phyloP scores from a whole-genome alignment of 75 land plant species.

The Larix kaempferi region DNA sequence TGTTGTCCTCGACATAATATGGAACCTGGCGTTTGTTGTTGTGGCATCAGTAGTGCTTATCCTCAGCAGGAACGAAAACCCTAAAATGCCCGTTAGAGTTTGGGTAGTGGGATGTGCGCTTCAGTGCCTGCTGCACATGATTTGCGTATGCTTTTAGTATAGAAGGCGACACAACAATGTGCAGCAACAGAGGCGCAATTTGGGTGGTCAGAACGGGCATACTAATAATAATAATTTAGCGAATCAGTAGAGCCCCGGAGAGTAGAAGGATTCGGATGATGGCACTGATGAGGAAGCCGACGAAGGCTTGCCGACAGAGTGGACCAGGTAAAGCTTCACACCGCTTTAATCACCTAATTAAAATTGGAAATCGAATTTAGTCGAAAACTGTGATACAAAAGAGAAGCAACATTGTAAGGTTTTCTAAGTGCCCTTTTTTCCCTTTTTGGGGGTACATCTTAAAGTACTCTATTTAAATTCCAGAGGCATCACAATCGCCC shows the following conservation, averaged over 20 bases:
- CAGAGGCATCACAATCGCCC: too few relatives aligned
- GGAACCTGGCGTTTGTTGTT: constrained; percentile 83
- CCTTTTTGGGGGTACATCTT: too few relatives aligned
- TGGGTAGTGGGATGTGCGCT: constrained; percentile 83
- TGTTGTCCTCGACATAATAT: constrained; percentile 78
- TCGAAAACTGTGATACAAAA: too few relatives aligned
- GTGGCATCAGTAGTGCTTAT: constrained; percentile 50
- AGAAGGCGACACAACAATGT: constrained; percentile 31
- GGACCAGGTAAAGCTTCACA: not conserved
- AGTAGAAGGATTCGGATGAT: not conserved
- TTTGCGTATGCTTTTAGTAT: constrained; percentile 83
- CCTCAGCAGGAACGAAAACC: constrained; percentile 57
- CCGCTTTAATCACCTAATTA: too few relatives aligned
- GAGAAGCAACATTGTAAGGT: too few relatives aligned
- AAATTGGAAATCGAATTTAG: too few relatives aligned
- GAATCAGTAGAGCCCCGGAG: constrained; percentile 4
- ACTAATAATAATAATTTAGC: not conserved
- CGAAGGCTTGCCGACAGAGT: not conserved
- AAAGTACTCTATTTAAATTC: too few relatives aligned
- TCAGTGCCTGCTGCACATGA: constrained; percentile 86
- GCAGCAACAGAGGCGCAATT: not conserved
- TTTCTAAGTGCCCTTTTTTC: too few relatives aligned
- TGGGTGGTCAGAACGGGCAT: not conserved
- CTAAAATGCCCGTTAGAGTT: constrained; percentile 59
- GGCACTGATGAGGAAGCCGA: not conserved